Conservation (phyloP, 345 rosid genomes). For the Brassica napus region DNA sequence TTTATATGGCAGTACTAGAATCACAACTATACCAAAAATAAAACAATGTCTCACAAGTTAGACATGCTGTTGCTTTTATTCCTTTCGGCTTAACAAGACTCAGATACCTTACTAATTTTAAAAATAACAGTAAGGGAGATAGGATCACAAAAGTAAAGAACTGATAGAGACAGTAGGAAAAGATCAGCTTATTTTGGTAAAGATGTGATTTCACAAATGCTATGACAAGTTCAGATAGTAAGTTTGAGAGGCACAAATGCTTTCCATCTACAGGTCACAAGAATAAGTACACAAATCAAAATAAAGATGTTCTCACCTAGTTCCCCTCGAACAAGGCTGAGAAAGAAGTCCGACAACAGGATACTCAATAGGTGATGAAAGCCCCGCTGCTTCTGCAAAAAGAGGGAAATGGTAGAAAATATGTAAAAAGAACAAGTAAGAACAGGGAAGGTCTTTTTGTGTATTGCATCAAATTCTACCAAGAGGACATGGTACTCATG, state of each 20-base stretch:
- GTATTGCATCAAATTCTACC: constrained; percentile 13
- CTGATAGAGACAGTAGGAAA: neutral
- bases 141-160: neutral
- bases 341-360: constrained; percentile 79
- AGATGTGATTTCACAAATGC: constrained; percentile 6
- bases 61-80: neutral
- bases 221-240: constrained; percentile 13
- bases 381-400: constrained; percentile 61
- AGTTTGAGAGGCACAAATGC: constrained; percentile 8
- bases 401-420: constrained; percentile 22
- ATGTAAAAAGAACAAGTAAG: constrained; percentile 14
- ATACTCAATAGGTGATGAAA: constrained; percentile 54
- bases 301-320: constrained; percentile 49
- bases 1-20: too few relatives aligned
- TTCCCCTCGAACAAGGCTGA: constrained; percentile 71
- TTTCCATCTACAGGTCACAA: neutral
- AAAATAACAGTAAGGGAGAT: neutral
- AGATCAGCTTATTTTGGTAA: constrained; percentile 17
- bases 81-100: neutral
- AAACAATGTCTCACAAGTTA: neutral
- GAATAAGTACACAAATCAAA: constrained; percentile 10
- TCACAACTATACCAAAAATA: constrained; percentile 4
- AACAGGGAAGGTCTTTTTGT: too few relatives aligned
- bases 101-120: constrained; percentile 4
- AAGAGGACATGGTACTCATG: constrained; percentile 12